Base-by-base conservation (phyloP, 768 basidiomycete genomes). In the Russula compacta region DNA sequence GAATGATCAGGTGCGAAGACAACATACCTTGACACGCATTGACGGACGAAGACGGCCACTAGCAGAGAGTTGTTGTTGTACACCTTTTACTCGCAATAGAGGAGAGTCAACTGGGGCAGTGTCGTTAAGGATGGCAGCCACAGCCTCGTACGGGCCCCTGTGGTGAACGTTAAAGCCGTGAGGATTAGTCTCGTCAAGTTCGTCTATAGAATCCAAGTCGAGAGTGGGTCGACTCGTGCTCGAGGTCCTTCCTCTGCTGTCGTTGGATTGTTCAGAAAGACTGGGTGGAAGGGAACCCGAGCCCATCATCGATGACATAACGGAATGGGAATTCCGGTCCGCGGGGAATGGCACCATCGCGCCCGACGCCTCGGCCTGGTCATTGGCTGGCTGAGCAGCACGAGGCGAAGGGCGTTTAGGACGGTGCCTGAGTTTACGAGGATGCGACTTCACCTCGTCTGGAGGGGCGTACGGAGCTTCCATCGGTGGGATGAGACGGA, bases 181-280 rank as follows among this genome's bases (percentile, higher is more conserved):
- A 2, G 88, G 87, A 70, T 83, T 86, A 6, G 82, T 81, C 69
- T 88, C 86, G 69, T 91, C 89, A 38, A 91, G 72, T 71, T 89
- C 86, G 69, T 92, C 89, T 63, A 92, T 85, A 35, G 78, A 77
- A 73, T 90, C 89, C 54, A 90, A 76, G 40, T 73, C 68, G 61
- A 63, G 64, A 52, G 67, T 64, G 15, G 71, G 63, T 7, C 69
- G 61, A 52, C 68, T 69, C 1, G 68, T 67, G 36, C 68, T 69
- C 0, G 68, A 68, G 36, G 69, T 69, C 58, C 70, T 67, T 51
- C 65, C 66, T 19, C 69, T 66, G 40, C 61, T 65, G 48, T 67
- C 67, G 57, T 63, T 64, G 29, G 67, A 29, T 14, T 50, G 62
- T 21, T 69, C 64, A 11, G 53, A 33, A 39, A 40, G 48, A 38